Evolutionary conservation across 2,329 filamentous ascomycete genomes (phyloP), one percentile per base, ranked within the genome.

Genomic region (Cladophialophora yegresii): DNA sequence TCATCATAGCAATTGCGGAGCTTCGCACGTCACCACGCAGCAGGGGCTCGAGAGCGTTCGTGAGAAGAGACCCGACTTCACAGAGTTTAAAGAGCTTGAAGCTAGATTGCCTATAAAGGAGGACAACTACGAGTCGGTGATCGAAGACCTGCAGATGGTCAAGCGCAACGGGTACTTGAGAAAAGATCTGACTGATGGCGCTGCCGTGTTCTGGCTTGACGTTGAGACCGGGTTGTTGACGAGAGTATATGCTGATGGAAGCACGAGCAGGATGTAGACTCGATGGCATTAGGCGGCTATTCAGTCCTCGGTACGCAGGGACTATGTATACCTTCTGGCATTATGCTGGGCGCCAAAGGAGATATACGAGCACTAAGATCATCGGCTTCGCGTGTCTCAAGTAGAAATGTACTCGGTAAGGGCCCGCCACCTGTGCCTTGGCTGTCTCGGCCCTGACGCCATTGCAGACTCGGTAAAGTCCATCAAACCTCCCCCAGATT

Each of bases 1-100:
- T 4, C 62, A 64, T 28, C 62, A 61, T 23, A 64, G 3, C 40
- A 58, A 64, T 45, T 64, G 62, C 32, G 62, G 62, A 8, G 62
- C 62, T 1, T 61, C 62, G 26, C 53, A 57, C 53, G 20, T 64
- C 45, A 64, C 57, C 40, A 57, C 23, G 26, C 22, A 61, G 43
- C 23, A 56, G 30, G 45, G 47, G 16, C 23, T 53, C 4, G 62
- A 61, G 12, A 53, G 53, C 4, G 23, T 61, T 7, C 26, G 43
- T 13, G n/a, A 51, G 26, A 61, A 61, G 32, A 61, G 62, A 53
- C 62, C 62, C 9, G 61, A 63, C 4, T 63, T 58, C 40, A 33
- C 23, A 16, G 36, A 51, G 16, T 45, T 53, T 9, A 33, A 28
- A 7, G 58, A 30, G 36, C 51, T 64, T 9, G 58, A 61, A 54